A percentile compares a stretch with the other conserved stretches of the same genome.
Evolutionary conservation across 75 land plant genomes (phyloP).

Genomic region (Picea sitchensis): DNA sequence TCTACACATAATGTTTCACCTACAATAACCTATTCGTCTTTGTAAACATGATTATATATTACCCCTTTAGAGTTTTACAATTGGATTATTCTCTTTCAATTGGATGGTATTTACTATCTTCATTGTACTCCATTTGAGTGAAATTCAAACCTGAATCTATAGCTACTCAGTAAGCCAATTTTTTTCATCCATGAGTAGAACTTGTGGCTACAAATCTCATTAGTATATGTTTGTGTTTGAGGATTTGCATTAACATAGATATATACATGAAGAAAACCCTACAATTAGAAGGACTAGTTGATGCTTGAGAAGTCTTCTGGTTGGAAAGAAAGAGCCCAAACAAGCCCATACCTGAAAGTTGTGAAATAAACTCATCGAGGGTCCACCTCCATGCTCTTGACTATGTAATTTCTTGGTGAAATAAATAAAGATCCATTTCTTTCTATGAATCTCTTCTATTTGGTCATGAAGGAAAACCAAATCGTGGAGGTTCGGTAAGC

Average conservation of each 20-base stretch:
- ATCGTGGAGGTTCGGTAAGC: no score
- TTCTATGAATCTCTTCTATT: no score
- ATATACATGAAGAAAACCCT: neutral
- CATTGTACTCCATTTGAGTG: neutral
- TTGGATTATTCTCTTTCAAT: constrained; percentile 4
- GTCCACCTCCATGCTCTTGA: no score
- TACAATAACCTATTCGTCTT: neutral
- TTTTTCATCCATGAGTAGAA: neutral
- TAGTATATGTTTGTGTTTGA: no score
- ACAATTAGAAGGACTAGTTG: constrained; percentile 13
- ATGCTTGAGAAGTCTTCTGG: constrained; percentile 11
- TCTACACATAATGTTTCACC: neutral
- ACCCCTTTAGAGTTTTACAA: neutral
- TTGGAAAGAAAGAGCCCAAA: constrained; percentile 10
- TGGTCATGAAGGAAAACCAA: no score
- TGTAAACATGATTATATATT: no score
- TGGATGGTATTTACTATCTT: neutral
- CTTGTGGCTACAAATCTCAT: neutral
- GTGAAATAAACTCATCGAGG: no score
- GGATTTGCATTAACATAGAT: no score
- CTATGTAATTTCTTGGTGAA: no score
- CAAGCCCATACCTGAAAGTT: neutral
- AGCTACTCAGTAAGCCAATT: neutral
- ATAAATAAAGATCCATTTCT: no score
- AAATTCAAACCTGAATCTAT: neutral